Base-by-base conservation (phyloP, 108 stramenopile species). In the Aurantiochytrium sp. region DNA sequence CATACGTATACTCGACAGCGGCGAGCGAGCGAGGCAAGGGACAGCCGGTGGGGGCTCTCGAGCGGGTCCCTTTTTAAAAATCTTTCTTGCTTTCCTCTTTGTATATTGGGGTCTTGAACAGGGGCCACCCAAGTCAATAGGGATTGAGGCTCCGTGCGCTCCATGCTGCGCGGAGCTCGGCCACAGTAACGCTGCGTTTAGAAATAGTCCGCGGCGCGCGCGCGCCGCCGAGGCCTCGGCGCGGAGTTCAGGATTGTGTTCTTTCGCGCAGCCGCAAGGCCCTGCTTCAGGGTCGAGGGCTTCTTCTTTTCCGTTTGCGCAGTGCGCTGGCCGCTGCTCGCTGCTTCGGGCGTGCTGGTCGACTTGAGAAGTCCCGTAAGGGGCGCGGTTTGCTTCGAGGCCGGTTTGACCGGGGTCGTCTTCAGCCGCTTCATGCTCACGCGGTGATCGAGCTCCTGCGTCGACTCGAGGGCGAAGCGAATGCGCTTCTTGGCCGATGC, bases 401-500 rank as follows among this genome's bases (percentile, higher is more conserved):
- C 73, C 0, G 73, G 73, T 48, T 81, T 81, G 19, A 81, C 39
- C 10, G 73, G 73, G 2, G 73, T 81, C 24, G 73, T 81, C 32
- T 48, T 81, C 45, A 81, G 39, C 21, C 73, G 39, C 39, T 81
- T 81, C 73, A 81, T 48, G 39, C 73, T 81, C 24, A 81, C 73
- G 45, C 45, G 39, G 39, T 81, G 73, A 24, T 81, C 73, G 8
- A 81, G 73, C 50, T 12, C 12, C 39, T 81, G 73, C 12, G 73
- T 48, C 6, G 39, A 48, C 39, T 81, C 45, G 17, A 81, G 45
- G 12, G 73, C 21, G 45, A 81, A 81, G 17, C 73, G 36, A 42
- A 81, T 41, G 27, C 45, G 39, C 73, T 81, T 81, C 4, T 41
- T 81, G n/a, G 42, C 73, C 1, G 73, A 41, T 12, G 8, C 24